phyloP scores from a whole-genome alignment of 805 yeast species.

The Candida odintsovae region DNA sequence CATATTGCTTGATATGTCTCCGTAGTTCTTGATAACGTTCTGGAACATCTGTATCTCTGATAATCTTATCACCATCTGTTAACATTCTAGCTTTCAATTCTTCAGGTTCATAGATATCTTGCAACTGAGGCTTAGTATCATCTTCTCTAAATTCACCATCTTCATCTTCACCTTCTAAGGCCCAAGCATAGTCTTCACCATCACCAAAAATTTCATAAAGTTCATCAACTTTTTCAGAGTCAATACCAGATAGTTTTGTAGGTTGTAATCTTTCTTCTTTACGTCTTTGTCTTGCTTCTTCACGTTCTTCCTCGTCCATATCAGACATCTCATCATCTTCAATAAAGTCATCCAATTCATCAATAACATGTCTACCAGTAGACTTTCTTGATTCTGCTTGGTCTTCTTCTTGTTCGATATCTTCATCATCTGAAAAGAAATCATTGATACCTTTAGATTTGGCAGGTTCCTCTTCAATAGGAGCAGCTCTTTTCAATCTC shows the following conservation, averaged over 20 bases:
- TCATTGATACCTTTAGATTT: slow-evolving; percentile 26
- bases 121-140: slow-evolving; percentile 47
- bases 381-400: slow-evolving; percentile 13
- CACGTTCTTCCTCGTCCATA: slow-evolving; percentile 63
- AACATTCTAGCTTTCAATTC: slow-evolving; percentile 87
- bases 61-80: slow-evolving; percentile 86
- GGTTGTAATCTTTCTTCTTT: slow-evolving; percentile 46
- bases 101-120: slow-evolving; percentile 91
- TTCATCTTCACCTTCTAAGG: slow-evolving; percentile 80
- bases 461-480: slow-evolving; percentile 24
- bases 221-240: slow-evolving; percentile 88
- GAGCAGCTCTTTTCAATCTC: slow-evolving; percentile 74
- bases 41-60: slow-evolving; percentile 83
- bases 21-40: slow-evolving; percentile 86
- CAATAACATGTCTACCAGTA: slow-evolving; percentile 39
- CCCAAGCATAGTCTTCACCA: slow-evolving; percentile 98
- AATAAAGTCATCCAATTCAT: slow-evolving; percentile 94
- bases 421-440: slow-evolving; percentile 38
- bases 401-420: slow-evolving; percentile 28
- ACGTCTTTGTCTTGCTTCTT: slow-evolving; percentile 39
- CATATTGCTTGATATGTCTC: slow-evolving; percentile 54
- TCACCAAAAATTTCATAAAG: slow-evolving; percentile 94
- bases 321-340: slow-evolving; percentile 96
- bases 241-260: slow-evolving; percentile 55
- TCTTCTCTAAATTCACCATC: slow-evolving; percentile 37